Conservation (phyloP, 176 grass and related monocot species). For the Areca catechu region DNA sequence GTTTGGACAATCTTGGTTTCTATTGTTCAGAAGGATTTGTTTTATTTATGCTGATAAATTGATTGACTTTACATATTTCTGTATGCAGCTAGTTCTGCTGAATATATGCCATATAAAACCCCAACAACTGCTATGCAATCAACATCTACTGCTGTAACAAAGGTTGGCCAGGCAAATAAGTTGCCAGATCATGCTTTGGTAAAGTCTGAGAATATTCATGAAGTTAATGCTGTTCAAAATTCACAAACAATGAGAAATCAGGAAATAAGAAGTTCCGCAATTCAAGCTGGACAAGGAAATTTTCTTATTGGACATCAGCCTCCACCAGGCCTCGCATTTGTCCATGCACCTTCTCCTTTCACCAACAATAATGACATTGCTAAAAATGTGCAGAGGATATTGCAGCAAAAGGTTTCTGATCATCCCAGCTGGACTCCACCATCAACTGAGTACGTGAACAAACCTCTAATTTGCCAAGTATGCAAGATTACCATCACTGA, state of each 20-base stretch:
- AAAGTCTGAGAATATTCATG: slow-evolving; percentile 20
- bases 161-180: slow-evolving; percentile 37
- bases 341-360: slow-evolving; percentile 46
- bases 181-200: slow-evolving; percentile 28
- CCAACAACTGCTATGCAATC: slow-evolving; percentile 3
- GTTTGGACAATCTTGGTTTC: too few relatives aligned
- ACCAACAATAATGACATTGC: slow-evolving; percentile 63
- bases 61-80: neutral
- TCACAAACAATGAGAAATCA: slow-evolving; percentile 34
- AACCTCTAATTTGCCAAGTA: slow-evolving; percentile 65
- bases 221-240: slow-evolving; percentile 29
- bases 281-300: slow-evolving; percentile 38
- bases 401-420: slow-evolving; percentile 35
- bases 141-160: slow-evolving; percentile 19
- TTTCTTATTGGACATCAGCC: slow-evolving; percentile 46
- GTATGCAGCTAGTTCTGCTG: slow-evolving; percentile 1
- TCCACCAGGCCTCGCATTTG: slow-evolving; percentile 32
- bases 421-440: slow-evolving; percentile 83
- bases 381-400: slow-evolving; percentile 54
- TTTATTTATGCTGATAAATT: too few relatives aligned
- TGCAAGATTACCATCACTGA: slow-evolving; percentile 75
- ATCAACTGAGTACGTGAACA: slow-evolving; percentile 79
- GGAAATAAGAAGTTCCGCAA: slow-evolving; percentile 30
- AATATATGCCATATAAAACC: slow-evolving; percentile 11
- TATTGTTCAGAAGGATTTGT: too few relatives aligned